These are phyloP conservation scores for Ziziphus jujuba DNA, from an alignment of 306 rosid species.

Conservation along the genomic window DNA sequence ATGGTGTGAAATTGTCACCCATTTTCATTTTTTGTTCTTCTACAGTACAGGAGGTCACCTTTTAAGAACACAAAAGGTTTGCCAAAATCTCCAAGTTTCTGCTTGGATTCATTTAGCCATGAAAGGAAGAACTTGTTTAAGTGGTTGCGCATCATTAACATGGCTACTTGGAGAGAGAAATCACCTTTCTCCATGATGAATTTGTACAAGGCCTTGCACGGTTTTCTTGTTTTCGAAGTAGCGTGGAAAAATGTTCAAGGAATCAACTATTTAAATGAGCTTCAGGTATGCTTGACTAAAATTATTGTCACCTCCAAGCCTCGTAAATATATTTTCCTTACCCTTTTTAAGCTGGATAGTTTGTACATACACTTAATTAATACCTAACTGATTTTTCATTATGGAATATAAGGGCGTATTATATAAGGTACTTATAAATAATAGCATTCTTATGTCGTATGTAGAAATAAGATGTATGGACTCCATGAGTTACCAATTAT, in stretches of 20 bases:
- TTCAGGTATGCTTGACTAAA: constrained; percentile 1
- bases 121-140: background rate
- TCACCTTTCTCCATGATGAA: background rate
- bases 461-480: background rate
- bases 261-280: constrained; percentile 15
- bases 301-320: background rate
- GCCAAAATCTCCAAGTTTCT: constrained; percentile 12
- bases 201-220: constrained; percentile 13
- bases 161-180: background rate
- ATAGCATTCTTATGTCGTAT: background rate
- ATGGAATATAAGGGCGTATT: no score
- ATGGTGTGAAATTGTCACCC: background rate
- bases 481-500: background rate
- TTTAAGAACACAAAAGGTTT: constrained; percentile 13
- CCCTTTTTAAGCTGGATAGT: no score
- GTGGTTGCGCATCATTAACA: background rate
- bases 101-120: background rate
- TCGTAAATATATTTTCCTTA: background rate
- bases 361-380: no score
- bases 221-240: constrained; percentile 15
- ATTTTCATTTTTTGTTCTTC: background rate
- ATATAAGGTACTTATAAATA: background rate
- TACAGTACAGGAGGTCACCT: constrained; percentile 17
- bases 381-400: no score
- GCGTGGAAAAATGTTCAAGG: constrained; percentile 12